phyloP scores from a whole-genome alignment of 1,284 basidiomycete species.

The Trichosporon sp. region DNA sequence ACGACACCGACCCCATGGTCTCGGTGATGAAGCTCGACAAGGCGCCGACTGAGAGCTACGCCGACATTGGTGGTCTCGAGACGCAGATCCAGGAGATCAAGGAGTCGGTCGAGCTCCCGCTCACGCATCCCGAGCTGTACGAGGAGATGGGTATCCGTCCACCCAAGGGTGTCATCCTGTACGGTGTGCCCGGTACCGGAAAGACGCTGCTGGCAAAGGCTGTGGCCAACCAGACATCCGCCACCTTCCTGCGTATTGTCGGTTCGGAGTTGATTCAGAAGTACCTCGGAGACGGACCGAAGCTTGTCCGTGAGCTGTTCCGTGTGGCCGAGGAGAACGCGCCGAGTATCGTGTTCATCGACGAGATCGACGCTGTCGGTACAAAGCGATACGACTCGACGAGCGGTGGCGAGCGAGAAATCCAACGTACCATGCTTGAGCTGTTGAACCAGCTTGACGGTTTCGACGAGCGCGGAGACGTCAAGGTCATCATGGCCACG shows the following conservation, averaged over 20 bases:
- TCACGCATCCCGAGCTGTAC: conserved; percentile 97
- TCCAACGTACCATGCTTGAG: conserved; percentile 98
- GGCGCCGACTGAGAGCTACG: conserved; percentile 97
- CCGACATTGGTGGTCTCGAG: conserved; percentile 96
- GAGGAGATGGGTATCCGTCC: conserved; percentile 99
- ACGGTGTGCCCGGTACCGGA: conserved; percentile 96
- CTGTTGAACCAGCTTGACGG: conserved; percentile 70
- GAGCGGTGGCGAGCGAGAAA: conserved; percentile 95
- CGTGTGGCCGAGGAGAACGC: conserved; percentile 95
- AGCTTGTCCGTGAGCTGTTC: conserved; percentile 95
- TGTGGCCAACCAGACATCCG: conserved; percentile 97
- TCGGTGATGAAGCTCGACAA: conserved; percentile 99
- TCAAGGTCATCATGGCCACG: conserved; percentile 69
- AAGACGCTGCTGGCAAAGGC: conserved; percentile 98
- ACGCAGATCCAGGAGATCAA: conserved; percentile 98
- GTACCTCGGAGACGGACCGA: conserved; percentile 98
- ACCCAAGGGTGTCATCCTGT: conserved; percentile 98
- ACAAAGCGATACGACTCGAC: conserved; percentile 97
- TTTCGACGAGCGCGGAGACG: conserved; percentile 97
- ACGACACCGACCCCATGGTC: conserved; percentile 96
- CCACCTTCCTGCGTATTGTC: conserved; percentile 95
- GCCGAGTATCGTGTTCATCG: conserved; percentile 98
- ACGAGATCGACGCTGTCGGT: conserved; percentile 97
- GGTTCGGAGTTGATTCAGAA: conserved; percentile 99
- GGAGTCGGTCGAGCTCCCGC: conserved; percentile 96